A percentile compares a stretch with the other conserved stretches of the same genome.
These are phyloP conservation scores for Aureobasidium pullulans DNA, from an alignment of 2,329 filamentous ascomycete genomes.

Conservation along the genomic window DNA sequence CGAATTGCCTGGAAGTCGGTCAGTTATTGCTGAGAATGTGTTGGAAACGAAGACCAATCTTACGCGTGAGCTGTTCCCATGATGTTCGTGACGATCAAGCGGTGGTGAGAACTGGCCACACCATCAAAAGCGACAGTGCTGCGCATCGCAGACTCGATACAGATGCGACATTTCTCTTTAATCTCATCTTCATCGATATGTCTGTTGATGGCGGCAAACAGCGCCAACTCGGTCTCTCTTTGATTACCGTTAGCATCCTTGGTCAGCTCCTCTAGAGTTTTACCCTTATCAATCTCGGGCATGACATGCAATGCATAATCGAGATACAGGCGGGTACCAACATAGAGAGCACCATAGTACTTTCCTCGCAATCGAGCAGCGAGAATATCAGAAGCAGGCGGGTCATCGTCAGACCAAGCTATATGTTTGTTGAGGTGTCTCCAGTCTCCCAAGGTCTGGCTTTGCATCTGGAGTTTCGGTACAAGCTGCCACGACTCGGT, in stretches of 20 bases:
- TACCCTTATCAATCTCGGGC: conserved; percentile 22
- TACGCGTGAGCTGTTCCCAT: conserved; percentile 95
- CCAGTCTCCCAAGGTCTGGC: conserved; percentile 43
- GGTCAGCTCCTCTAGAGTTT: conserved; percentile 21
- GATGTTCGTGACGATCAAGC: conserved; percentile 83
- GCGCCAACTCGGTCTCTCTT: conserved; percentile 26
- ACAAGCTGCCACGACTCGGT: conserved; percentile 1
- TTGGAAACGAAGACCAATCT: conserved; percentile 35
- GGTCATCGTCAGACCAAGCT: conserved; percentile 58
- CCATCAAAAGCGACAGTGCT: conserved; percentile 81
- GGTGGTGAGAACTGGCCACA: conserved; percentile 45
- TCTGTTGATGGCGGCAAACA: conserved; percentile 28
- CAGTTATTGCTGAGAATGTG: not conserved
- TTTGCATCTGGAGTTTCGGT: conserved; percentile 27
- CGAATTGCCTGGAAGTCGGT: conserved; percentile 67
- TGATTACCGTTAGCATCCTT: conserved; percentile 24
- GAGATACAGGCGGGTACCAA: conserved; percentile 76
- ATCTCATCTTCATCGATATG: conserved; percentile 23
- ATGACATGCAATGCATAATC: conserved; percentile 51
- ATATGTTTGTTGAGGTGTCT: conserved; percentile 38
- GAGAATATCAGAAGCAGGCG: conserved; percentile 68
- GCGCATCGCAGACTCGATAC: conserved; percentile 67
- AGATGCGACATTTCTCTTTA: conserved; percentile 34
- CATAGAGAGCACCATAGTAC: conserved; percentile 86
- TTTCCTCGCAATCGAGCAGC: conserved; percentile 80